Base-by-base conservation (phyloP, 1,139 yeast species). In the Entelexis sorbosivorans region DNA sequence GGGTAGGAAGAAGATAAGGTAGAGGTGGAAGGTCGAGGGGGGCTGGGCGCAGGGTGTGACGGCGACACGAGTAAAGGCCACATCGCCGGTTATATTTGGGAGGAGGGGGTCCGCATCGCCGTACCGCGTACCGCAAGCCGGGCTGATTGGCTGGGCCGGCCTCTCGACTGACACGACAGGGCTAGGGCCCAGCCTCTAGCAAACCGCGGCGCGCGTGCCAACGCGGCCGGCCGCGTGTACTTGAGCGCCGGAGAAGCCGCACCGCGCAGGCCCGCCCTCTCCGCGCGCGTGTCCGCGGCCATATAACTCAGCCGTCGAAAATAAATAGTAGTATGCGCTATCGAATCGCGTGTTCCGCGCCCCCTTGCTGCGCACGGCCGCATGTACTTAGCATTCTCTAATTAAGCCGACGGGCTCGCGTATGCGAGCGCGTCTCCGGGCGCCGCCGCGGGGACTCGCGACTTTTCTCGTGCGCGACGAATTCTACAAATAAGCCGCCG, bases 1-100 rank as follows among this genome's bases (percentile, higher is more conserved):
- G 29, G 24, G 45, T 13, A 42, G 29, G 45, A 42, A 42, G 45
- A 42, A 42, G 45, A 42, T 42, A 42, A 42, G 45, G 45, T 42
- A 36, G 45, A 42, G 45, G 45, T 42, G 45, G 45, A 42, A 42
- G 45, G 13, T 31, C 36, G 29, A 32, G 45, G 45, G 45, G 44
- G 45, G 45, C 45, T 42, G 45, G 45, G 45, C 36, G 36, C 45
- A 31, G 45, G 45, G 36, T 22, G 45, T 32, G 44, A 5, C 36
- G 24, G 26, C 29, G 19, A 22, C 20, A 10, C 24, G 45, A 42
- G 9, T 20, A 42, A 42, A n/a, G 28, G 14, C 29, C 45, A 42
- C 36, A 42, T 9, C 11, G 24, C 29, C 35, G 19, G 45, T n/a
- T 19, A 16, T 22, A n/a, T 31, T 42, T 31, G 45, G 26, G 34